phyloP scores from a whole-genome alignment of 2,329 filamentous ascomycete species.

The Nannizziopsis barbatae region DNA sequence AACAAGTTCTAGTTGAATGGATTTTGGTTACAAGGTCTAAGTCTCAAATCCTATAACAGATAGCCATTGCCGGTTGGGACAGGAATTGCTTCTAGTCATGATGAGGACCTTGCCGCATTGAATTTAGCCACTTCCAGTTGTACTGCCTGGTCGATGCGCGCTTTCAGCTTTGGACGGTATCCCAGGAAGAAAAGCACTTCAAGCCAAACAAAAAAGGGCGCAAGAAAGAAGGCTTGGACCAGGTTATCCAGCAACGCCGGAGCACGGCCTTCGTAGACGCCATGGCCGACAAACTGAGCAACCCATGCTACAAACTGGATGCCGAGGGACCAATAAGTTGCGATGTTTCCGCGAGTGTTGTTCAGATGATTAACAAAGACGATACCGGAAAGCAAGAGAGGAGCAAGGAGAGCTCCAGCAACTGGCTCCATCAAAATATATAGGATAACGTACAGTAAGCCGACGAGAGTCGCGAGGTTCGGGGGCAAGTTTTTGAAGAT shows the following conservation, averaged over 20 bases:
- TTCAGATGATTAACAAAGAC: constrained; percentile 67
- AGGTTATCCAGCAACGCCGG: constrained; percentile 86
- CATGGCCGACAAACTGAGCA: constrained; percentile 83
- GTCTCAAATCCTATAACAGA: too few species aligned
- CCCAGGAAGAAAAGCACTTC: constrained; percentile 83
- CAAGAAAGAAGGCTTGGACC: constrained; percentile 80
- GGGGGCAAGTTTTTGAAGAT: constrained; percentile 47
- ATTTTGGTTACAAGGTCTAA: too few species aligned
- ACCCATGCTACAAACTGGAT: constrained; percentile 71
- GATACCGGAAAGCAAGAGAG: constrained; percentile 63
- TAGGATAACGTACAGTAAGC: constrained; percentile 57
- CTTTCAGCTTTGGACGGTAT: constrained; percentile 78
- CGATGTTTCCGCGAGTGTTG: constrained; percentile 48
- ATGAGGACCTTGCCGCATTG: constrained; percentile 41
- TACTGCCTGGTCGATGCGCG: constrained; percentile 65
- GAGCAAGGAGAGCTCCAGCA: constrained; percentile 65
- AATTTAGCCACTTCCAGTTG: constrained; percentile 67
- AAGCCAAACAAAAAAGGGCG: constrained; percentile 95
- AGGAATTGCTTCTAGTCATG: too few species aligned
- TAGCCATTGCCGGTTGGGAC: too few species aligned
- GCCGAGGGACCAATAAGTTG: constrained; percentile 55
- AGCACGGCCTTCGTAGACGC: constrained; percentile 73
- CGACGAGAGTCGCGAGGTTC: constrained; percentile 48
- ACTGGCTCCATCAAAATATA: constrained; percentile 93
- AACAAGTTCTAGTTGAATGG: too few species aligned